Base-by-base conservation (phyloP, 2,329 filamentous ascomycete genomes). In the Fusarium gaditjirri region DNA sequence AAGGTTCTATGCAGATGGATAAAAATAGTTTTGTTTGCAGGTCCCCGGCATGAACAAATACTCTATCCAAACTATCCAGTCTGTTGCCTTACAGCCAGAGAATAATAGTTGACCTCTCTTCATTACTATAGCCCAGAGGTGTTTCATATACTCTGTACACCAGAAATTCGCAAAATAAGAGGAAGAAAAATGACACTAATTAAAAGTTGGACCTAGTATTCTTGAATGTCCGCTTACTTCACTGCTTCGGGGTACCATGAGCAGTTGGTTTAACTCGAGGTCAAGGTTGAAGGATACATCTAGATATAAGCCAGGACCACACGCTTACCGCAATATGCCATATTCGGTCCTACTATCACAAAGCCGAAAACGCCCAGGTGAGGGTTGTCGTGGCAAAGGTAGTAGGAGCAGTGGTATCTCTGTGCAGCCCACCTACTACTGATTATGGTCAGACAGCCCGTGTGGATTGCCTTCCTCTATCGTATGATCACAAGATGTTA, bases 311-410 rank as follows among this genome's bases (percentile, higher is more conserved):
- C 21, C 10, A 11, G 21, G 10, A 21, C 21, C 11, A 21, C 10
- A n/a, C 21, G 8, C 5, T 39, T 10, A n/a, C 38, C 21, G 3
- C 11, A 21, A 8, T 25, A 11, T 10, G 2, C 0, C 5, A 25
- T 2, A 35, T 6, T 23, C 17, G 31, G n/a, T 12, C 47, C 31
- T 35, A 7, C 8, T 14, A 7, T 50, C 4, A 23, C 12, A 31
- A 17, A 10, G 10, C 8, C 3, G 3, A n/a, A 0, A 2, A 19
- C 21, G 16, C n/a, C 8, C 27, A 4, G 8, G n/a, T 5, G 23
- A 25, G 12, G 16, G 6, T 5, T 33, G 12, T 12, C 5, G 10
- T 35, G 29, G 3, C 3, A 25, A 25, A 5, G 12, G 25, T 13
- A 29, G 4, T 14, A 27, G 8, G 6, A 29, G 27, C 5, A 29